A percentile compares a stretch with the other conserved stretches of the same genome.
Evolutionary conservation across 78 protist genomes (phyloP).

Genomic region (Polysphondylium violaceum): DNA sequence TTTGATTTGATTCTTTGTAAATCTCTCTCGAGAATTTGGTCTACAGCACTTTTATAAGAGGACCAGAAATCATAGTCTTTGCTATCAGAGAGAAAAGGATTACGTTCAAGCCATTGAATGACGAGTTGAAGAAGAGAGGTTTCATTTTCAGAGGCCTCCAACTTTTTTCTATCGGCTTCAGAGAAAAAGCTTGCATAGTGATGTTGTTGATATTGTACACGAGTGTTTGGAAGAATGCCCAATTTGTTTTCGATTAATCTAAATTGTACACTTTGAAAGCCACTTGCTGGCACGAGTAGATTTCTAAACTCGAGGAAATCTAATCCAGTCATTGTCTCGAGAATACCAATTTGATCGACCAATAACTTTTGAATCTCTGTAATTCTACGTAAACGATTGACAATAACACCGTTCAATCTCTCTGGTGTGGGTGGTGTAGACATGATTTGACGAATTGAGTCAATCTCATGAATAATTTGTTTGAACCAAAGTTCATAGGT

Average conservation of each 20-base stretch:
- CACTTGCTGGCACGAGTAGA: conserved; percentile 83
- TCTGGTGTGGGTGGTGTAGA: conserved; percentile 73
- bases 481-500: conserved; percentile 92
- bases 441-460: conserved; percentile 59
- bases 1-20: conserved; percentile 12
- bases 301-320: conserved; percentile 86
- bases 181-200: conserved; percentile 56
- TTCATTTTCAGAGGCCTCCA: conserved; percentile 42
- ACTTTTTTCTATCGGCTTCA: conserved; percentile 25
- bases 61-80: conserved; percentile 73
- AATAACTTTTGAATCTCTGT: conserved; percentile 72
- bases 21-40: conserved; percentile 61
- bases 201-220: conserved; percentile 80
- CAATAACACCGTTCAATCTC: conserved; percentile 56
- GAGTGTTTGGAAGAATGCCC: conserved; percentile 63
- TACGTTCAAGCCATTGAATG: conserved; percentile 88
- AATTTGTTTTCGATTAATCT: conserved; percentile 82
- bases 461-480: conserved; percentile 87
- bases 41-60: conserved; percentile 55
- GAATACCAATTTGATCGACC: conserved; percentile 82
- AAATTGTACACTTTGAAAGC: conserved; percentile 87
- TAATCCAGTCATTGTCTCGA: conserved; percentile 85
- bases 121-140: conserved; percentile 61
- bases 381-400: conserved; percentile 72
- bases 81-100: conserved; percentile 72